Evolutionary conservation across 164 flowering plant species (phyloP), one percentile per base, ranked within the genome.

Genomic region (Nymphaea thermarum): DNA sequence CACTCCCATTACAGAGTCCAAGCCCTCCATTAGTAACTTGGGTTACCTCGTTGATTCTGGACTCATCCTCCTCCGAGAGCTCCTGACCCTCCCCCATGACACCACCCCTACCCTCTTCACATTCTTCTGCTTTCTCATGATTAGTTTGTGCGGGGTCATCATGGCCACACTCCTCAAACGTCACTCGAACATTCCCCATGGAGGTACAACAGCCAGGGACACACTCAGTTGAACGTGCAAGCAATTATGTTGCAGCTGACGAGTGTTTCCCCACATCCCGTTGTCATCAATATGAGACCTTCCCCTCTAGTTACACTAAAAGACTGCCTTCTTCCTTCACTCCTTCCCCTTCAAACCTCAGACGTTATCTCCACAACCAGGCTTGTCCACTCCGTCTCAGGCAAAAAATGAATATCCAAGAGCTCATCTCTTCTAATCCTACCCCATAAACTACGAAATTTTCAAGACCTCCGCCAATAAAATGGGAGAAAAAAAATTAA

Each of bases 171-270:
- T 77, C 83, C 65, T 75, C 67, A 62, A 68, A 64, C 16, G 65
- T 77, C 78, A 75, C 78, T 62, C 77, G 74, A 79, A 73, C 77
- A 65, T 75, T 69, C 77, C 79, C 71, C 85, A 81, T 89, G 77
- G 57, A 51, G 14, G 15, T 3, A 51, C 75, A 25, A 25, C 68
- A 14, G 73, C 76, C 69, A 73, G 71, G 42, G 79, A 73, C 45
- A 73, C 73, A 68, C 66, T 66, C n/a, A 81, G 77, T 62, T 43
- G 60, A 68, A 69, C 62, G 18, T 69, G 68, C 41, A 12, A 60
- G 57, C 77, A 68, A 65, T 75, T 67, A 64, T 77, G 77, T 68
- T 67, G 67, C 65, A 73, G 59, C 60, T 66, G 10, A 66, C 45
- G 61, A 75, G 62, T 77, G 60, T 77, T 71, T 73, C 66, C 53